Evolutionary conservation across 1,284 basidiomycete species (phyloP).

Genomic region (Moesziomyces parantarcticus): DNA sequence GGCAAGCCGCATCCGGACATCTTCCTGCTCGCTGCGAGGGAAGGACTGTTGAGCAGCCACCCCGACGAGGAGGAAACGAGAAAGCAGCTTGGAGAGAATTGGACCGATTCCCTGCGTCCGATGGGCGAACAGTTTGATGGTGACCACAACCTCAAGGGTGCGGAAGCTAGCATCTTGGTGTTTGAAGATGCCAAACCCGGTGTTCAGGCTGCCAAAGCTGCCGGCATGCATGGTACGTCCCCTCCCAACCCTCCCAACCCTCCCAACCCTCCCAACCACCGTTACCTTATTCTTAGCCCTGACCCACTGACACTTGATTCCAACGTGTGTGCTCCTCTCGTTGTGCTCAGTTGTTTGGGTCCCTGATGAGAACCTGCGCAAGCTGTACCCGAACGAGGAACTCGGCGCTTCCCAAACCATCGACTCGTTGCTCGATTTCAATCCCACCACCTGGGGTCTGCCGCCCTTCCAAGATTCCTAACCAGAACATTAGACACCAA

Average conservation of each 20-base stretch:
- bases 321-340: neutral
- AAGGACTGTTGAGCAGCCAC: conserved; percentile 53
- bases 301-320: neutral
- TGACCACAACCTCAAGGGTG: conserved; percentile 40
- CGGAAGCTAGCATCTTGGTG: conserved; percentile 63
- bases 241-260: neutral
- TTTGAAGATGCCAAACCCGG: conserved; percentile 67
- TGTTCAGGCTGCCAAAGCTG: conserved; percentile 61
- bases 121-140: conserved; percentile 57
- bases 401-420: conserved; percentile 60
- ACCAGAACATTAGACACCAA: neutral
- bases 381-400: conserved; percentile 44
- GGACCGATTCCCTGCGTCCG: conserved; percentile 38
- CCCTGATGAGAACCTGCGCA: conserved; percentile 57
- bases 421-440: conserved; percentile 60
- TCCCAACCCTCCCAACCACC: no score
- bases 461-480: conserved; percentile 51
- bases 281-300: no score
- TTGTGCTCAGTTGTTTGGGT: conserved; percentile 63
- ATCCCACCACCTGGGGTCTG: conserved; percentile 62
- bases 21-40: conserved; percentile 64
- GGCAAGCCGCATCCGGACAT: conserved; percentile 67
- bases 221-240: conserved; percentile 64
- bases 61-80: conserved; percentile 16
- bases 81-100: conserved; percentile 28